Base-by-base conservation (phyloP, 140 eudicot species). In the Anethum foeniculum region DNA sequence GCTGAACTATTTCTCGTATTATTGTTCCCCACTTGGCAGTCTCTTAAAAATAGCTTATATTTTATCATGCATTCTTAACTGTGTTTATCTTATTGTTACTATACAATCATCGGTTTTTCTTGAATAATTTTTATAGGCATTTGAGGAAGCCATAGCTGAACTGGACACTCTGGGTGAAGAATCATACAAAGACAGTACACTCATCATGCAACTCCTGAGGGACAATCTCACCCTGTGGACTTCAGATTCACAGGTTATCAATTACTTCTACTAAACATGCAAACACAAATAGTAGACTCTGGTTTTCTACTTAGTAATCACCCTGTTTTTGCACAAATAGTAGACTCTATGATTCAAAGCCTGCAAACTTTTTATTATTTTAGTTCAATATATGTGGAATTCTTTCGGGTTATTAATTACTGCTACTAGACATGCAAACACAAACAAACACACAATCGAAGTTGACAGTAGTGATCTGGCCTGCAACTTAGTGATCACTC, bases 151-250 rank as follows among this genome's bases (percentile, higher is more conserved):
- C 54, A 87, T 87, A 52, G 90, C 86, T 52, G 89, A 86, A 60
- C 84, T 86, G 52, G 89, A 86, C 75, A 86, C 89, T 67, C 71
- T 82, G 83, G 90, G 90, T 80, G 90, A 87, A 84, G 90, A 87
- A 79, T 87, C 90, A 30, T 87, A 87, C 88, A 87, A 87, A 79
- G 90, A 87, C 83, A 87, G 90, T 81, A 87, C 90, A 21, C 86
- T 87, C 54, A 87, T 87, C 69, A 87, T 87, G 90, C 90, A 87
- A 71, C 86, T 87, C 71, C 81, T 87, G 54, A 81, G 87, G 84
- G 88, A 86, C 84, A 86, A 86, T 82, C 86, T 86, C 82, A 86
- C 88, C 16, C 88, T 86, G 32, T 87, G 90, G 90, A 87, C 90
- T 79, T 84, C 87, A 76, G 90, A 87, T 80, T 83, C 84, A 19